phyloP scores from a whole-genome alignment of 495 filamentous ascomycete species.

The Glonium stellatum region DNA sequence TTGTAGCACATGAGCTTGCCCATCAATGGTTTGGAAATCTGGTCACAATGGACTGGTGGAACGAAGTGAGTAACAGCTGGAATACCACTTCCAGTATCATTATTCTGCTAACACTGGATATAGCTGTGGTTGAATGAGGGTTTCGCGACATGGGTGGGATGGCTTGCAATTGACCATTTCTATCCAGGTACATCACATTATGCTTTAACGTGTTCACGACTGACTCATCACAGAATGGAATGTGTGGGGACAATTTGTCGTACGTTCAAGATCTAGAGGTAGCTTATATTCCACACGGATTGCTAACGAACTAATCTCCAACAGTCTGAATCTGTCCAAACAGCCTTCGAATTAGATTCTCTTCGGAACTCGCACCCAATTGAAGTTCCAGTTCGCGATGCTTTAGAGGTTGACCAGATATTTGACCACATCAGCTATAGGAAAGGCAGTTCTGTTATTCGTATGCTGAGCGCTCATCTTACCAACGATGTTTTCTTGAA shows the following conservation, averaged over 20 bases:
- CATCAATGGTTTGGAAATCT: slow-evolving; percentile 99
- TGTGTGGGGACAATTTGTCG: slow-evolving; percentile 90
- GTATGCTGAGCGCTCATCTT: slow-evolving; percentile 86
- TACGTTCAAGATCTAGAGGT: slow-evolving; percentile 55
- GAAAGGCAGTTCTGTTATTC: slow-evolving; percentile 90
- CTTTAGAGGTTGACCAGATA: slow-evolving; percentile 90
- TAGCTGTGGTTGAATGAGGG: slow-evolving; percentile 87
- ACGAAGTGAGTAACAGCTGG: slow-evolving; percentile 38
- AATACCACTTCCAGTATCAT: not conserved
- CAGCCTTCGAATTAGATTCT: slow-evolving; percentile 80
- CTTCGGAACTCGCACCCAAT: slow-evolving; percentile 90
- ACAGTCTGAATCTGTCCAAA: slow-evolving; percentile 80
- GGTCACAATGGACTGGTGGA: slow-evolving; percentile 88
- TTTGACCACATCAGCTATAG: slow-evolving; percentile 94
- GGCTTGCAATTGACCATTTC: slow-evolving; percentile 84
- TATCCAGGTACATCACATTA: slow-evolving; percentile 55
- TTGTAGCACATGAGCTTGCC: slow-evolving; percentile 88
- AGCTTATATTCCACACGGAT: slow-evolving; percentile 23
- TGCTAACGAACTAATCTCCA: slow-evolving; percentile 22
- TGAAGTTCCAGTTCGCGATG: slow-evolving; percentile 83
- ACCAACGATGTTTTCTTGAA: slow-evolving; percentile 78
- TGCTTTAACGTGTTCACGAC: slow-evolving; percentile 4
- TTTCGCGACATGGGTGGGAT: slow-evolving; percentile 97
- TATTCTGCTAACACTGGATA: not conserved
- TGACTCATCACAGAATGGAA: slow-evolving; percentile 64